phyloP scores from a whole-genome alignment of 2,329 filamentous ascomycete species.

The Colletotrichum tofieldiae region DNA sequence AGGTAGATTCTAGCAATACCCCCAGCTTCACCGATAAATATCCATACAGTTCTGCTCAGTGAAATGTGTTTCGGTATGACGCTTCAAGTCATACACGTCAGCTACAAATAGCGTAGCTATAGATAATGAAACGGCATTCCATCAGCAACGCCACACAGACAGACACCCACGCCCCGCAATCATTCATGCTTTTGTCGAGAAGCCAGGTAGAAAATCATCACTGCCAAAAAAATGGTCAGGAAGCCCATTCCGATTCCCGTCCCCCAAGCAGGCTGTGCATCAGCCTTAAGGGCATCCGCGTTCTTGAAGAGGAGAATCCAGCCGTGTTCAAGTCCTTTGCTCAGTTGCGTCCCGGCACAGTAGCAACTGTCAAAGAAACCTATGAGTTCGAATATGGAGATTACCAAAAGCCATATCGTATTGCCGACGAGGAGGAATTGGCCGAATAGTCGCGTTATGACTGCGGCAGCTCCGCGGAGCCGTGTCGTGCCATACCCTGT shows the following conservation, averaged over 20 bases:
- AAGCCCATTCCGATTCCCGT: constrained; percentile 14
- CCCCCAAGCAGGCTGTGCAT: constrained; percentile 7
- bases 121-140: too few species aligned
- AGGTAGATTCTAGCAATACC: too few species aligned
- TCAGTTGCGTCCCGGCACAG: constrained; percentile 41
- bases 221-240: not conserved
- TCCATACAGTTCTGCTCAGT: too few species aligned
- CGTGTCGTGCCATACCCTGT: not conserved
- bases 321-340: constrained; percentile 30
- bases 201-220: not conserved
- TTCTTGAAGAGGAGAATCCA: constrained; percentile 44
- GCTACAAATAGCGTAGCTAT: too few species aligned
- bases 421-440: constrained; percentile 40
- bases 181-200: not conserved
- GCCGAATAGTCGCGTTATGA: constrained; percentile 39
- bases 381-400: constrained; percentile 44
- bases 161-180: not conserved
- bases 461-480: constrained; percentile 43
- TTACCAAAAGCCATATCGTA: constrained; percentile 42
- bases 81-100: too few species aligned
- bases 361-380: constrained; percentile 47
- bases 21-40: too few species aligned
- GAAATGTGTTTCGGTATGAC: too few species aligned
- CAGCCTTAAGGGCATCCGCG: not conserved
- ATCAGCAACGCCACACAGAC: not conserved